phyloP scores from a whole-genome alignment of 768 basidiomycete species.

The Dentipellis fragilis region DNA sequence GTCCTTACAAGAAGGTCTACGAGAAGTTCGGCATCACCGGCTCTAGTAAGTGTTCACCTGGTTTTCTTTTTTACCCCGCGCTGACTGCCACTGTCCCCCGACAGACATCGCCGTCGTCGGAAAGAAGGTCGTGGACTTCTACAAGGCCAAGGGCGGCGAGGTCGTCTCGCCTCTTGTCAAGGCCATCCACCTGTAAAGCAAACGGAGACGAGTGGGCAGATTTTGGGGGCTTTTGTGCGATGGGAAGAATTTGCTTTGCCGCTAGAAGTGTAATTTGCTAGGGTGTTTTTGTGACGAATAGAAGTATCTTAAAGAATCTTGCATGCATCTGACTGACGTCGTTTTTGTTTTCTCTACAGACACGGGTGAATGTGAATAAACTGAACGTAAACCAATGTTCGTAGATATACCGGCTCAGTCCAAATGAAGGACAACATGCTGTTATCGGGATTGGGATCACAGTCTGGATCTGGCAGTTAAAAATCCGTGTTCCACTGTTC shows the following conservation, averaged over 20 bases:
- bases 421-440: too few relatives aligned
- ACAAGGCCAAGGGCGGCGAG: constrained; percentile 65
- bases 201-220: not conserved
- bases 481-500: too few relatives aligned
- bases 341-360: too few relatives aligned
- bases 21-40: constrained; percentile 84
- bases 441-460: too few relatives aligned
- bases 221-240: not conserved
- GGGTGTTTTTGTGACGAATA: too few relatives aligned
- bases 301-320: too few relatives aligned
- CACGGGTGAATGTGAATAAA: too few relatives aligned
- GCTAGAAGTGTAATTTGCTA: too few relatives aligned
- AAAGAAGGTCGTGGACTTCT: constrained; percentile 82
- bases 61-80: not conserved
- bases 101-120: constrained; percentile 69
- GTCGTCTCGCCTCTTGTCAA: constrained; percentile 70
- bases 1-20: constrained; percentile 85
- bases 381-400: too few relatives aligned
- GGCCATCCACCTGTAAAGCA: constrained; percentile 37
- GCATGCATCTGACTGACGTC: too few relatives aligned
- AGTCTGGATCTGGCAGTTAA: too few relatives aligned
- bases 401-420: too few relatives aligned
- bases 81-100: not conserved
- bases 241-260: not conserved
- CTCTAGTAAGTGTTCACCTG: constrained; percentile 43